Evolutionary conservation across 345 rosid genomes (phyloP), one percentile per base, ranked within the genome.

Genomic region (Schrenkiella parvula): DNA sequence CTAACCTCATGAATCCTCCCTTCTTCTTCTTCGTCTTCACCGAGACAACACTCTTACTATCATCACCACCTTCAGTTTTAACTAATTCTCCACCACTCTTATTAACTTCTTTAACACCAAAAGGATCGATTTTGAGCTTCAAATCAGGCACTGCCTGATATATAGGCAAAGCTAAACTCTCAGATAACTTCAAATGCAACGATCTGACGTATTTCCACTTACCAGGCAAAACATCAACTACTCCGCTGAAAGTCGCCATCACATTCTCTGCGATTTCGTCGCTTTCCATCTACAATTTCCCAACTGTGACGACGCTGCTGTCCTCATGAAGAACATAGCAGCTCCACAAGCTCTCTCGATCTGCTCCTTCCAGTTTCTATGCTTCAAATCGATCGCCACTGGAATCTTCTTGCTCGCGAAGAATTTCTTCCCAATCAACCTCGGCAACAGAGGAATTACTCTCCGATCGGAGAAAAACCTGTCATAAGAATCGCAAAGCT

Each of bases 341-440:
- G 91, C 85, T 9, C 80, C 82, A 73, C 89, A 86, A 35, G 77
- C 83, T 18, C 47, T 85, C 34, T 82, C 82, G 25, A 88, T 72
- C 82, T 86, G 93, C 80, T 90, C 91, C 74, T 81, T 88, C 93
- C 91, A 86, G 41, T 86, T 86, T 55, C 75, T 81, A 14, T 90
- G 91, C 64, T 75, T 80, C 81, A n/a, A n/a, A n/a, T n/a, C n/a
- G n/a, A n/a, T n/a, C n/a, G n/a, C n/a, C n/a, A n/a, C n/a, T n/a
- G n/a, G n/a, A n/a, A n/a, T 89, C 84, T 62, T 80, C 71, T 80
- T 85, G 77, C 77, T 80, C 42, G 46, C n/a, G n/a, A n/a, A n/a
- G n/a, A n/a, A n/a, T n/a, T n/a, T 71, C 52, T 64, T 79, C 38
- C n/a, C n/a, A n/a, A n/a, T n/a, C n/a, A n/a, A 41, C 74, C 15